A percentile compares a stretch with the other conserved stretches of the same genome.
phyloP scores from a whole-genome alignment of 768 basidiomycete genomes.

The Russula ochroleuca region DNA sequence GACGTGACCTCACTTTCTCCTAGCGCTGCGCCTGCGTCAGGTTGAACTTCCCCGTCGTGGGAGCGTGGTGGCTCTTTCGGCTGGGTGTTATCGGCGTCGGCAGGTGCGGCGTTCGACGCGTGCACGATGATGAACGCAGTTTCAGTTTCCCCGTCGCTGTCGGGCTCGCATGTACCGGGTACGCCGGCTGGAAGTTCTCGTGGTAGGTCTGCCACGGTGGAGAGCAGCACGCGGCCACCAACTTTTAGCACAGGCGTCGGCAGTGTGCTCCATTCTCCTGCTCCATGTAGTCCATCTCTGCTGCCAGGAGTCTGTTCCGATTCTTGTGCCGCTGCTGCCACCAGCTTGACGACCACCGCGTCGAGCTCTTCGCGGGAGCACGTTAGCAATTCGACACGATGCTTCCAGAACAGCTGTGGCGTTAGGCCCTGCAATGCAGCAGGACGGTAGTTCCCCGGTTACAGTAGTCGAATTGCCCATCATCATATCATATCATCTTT shows the following conservation, averaged over 20 bases:
- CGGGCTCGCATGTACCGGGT: background rate
- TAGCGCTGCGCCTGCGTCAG: background rate
- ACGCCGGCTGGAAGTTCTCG: constrained; percentile 14
- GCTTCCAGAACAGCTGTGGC: constrained; percentile 64
- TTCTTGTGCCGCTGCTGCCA: constrained; percentile 14
- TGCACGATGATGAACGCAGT: constrained; percentile 36
- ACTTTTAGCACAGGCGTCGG: constrained; percentile 38
- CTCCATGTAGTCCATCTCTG: background rate
- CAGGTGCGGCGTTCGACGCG: constrained; percentile 1
- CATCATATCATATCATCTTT: background rate
- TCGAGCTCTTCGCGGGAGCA: constrained; percentile 49
- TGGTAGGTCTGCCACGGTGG: constrained; percentile 35
- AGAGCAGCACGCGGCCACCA: constrained; percentile 42
- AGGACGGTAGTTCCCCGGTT: background rate
- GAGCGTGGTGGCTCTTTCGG: background rate
- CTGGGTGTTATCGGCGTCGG: background rate
- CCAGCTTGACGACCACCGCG: constrained; percentile 37
- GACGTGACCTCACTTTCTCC: background rate
- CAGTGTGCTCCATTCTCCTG: constrained; percentile 15
- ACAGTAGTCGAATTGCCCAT: background rate
- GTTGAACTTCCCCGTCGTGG: background rate
- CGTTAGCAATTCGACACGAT: constrained; percentile 47
- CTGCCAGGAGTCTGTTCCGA: background rate
- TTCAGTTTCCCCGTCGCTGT: constrained; percentile 5
- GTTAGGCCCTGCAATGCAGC: constrained; percentile 59